Percentiles rank a stretch among this genome's conserved stretches.
These are phyloP conservation scores for Haemoproteus tartakovskyi DNA, from an alignment of 169 alveolate genomes.

Conservation along the genomic window DNA sequence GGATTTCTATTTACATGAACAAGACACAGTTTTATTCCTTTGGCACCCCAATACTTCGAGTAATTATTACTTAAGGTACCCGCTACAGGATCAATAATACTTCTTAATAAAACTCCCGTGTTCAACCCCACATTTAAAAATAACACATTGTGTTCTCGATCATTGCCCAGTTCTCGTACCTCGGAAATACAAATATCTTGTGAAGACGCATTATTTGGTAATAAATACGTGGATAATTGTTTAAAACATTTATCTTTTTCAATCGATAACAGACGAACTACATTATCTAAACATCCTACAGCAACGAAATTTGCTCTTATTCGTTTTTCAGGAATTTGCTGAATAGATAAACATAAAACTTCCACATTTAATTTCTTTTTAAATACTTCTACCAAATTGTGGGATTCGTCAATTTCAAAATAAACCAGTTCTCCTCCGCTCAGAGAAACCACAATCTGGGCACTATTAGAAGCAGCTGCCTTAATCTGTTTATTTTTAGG, in stretches of 20 bases:
- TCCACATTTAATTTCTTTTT: slow-evolving; percentile 81
- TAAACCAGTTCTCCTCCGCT: slow-evolving; percentile 91
- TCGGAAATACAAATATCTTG: slow-evolving; percentile 80
- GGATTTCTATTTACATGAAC: slow-evolving; percentile 70
- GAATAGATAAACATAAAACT: slow-evolving; percentile 86
- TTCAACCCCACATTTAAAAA: slow-evolving; percentile 93
- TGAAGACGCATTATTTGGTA: slow-evolving; percentile 87
- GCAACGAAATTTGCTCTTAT: slow-evolving; percentile 91
- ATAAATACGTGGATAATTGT: slow-evolving; percentile 88
- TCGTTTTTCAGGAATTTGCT: slow-evolving; percentile 89
- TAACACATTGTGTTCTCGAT: slow-evolving; percentile 39
- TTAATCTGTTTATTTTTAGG: slow-evolving; percentile 83
- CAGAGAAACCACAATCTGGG: slow-evolving; percentile 89
- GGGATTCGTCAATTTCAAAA: slow-evolving; percentile 91
- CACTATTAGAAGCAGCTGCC: slow-evolving; percentile 89
- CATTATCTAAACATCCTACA: slow-evolving; percentile 92
- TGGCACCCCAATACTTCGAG: slow-evolving; percentile 92
- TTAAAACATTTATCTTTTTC: slow-evolving; percentile 90
- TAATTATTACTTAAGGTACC: slow-evolving; percentile 96
- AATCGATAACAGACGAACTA: slow-evolving; percentile 89
- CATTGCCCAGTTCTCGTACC: slow-evolving; percentile 47
- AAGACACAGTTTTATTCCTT: slow-evolving; percentile 85
- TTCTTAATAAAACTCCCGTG: slow-evolving; percentile 94
- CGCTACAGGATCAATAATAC: slow-evolving; percentile 89
- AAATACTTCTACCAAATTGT: slow-evolving; percentile 83